Evolutionary conservation across 2,329 filamentous ascomycete species (phyloP).

Genomic region (Phaeosphaeriaceae sp.): DNA sequence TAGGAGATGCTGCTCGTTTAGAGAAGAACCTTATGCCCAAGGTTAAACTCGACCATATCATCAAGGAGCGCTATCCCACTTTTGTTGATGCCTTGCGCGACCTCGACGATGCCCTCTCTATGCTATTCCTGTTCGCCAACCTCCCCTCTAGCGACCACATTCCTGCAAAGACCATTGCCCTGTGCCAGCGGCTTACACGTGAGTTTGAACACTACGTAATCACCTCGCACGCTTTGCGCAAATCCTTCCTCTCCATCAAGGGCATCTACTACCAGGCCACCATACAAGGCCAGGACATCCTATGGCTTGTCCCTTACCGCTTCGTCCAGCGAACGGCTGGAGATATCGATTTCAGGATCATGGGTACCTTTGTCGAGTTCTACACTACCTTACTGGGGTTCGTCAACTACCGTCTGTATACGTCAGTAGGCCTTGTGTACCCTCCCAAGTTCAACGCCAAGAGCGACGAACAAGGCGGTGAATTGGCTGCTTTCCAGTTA

Average conservation of each 20-base stretch:
- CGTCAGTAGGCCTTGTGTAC: conserved; percentile 87
- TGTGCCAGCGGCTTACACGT: conserved; percentile 89
- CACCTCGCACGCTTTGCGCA: conserved; percentile 85
- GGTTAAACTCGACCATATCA: conserved; percentile 93
- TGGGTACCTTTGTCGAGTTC: conserved; percentile 99
- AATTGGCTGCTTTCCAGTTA: conserved; percentile 88
- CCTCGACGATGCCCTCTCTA: conserved; percentile 93
- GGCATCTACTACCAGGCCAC: conserved; percentile 99
- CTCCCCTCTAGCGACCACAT: conserved; percentile 88
- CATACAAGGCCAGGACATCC: conserved; percentile 93
- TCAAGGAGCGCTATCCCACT: conserved; percentile 97
- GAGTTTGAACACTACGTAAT: conserved; percentile 99
- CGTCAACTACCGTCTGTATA: conserved; percentile 95
- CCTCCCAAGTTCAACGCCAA: conserved; percentile 89
- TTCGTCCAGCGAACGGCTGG: conserved; percentile 95
- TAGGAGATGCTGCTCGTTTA: conserved; percentile 83
- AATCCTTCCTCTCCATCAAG: conserved; percentile 98
- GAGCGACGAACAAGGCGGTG: conserved; percentile 88
- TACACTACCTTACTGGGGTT: conserved; percentile 97
- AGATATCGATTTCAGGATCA: conserved; percentile 97
- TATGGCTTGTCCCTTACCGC: conserved; percentile 97
- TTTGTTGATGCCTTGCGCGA: conserved; percentile 94
- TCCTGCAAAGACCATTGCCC: conserved; percentile 92
- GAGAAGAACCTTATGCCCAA: conserved; percentile 91
- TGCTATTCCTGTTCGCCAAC: conserved; percentile 97